Conservation (phyloP, 805 yeast species). For the Candida tammaniensis region DNA sequence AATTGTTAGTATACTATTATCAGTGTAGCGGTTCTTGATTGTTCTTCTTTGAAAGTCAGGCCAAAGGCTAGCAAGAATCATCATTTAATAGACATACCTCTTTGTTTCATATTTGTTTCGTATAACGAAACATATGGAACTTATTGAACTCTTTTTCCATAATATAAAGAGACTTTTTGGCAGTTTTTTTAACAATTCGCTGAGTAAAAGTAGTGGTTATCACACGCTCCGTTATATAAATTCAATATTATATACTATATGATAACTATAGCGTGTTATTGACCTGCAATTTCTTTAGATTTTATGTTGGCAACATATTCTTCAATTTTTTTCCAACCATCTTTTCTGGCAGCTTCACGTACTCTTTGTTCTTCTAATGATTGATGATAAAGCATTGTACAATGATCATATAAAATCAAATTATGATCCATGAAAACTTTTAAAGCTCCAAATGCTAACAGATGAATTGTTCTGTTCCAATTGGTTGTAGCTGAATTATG, state of each 20-base stretch:
- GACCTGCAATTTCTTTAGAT: slow-evolving; percentile 1
- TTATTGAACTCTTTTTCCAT: too few species aligned
- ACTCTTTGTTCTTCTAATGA: slow-evolving; percentile 70
- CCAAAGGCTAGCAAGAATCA: slow-evolving; percentile 21
- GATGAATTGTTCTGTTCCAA: slow-evolving; percentile 94
- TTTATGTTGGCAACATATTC: slow-evolving; percentile 20
- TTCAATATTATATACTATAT: not conserved
- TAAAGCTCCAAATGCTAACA: slow-evolving; percentile 85
- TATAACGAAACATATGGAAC: too few species aligned
- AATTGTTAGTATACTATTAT: slow-evolving; percentile 11
- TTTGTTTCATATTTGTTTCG: too few species aligned
- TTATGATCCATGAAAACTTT: slow-evolving; percentile 91
- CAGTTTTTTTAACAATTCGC: too few species aligned
- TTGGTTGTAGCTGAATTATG: slow-evolving; percentile 53
- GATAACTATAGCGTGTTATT: not conserved
- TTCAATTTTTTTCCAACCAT: slow-evolving; percentile 71
- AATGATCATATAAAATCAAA: slow-evolving; percentile 86
- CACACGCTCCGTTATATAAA: too few species aligned
- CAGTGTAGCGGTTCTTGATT: slow-evolving; percentile 37
- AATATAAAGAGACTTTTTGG: too few species aligned
- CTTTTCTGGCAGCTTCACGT: slow-evolving; percentile 58
- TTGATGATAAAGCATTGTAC: slow-evolving; percentile 83
- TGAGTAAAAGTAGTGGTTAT: too few species aligned
- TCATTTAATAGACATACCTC: slow-evolving; percentile 15
- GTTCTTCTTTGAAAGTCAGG: slow-evolving; percentile 19